Evolutionary conservation across 768 basidiomycete species (phyloP), one percentile per base, ranked within the genome.

Genomic region (Lentinula lateritia): DNA sequence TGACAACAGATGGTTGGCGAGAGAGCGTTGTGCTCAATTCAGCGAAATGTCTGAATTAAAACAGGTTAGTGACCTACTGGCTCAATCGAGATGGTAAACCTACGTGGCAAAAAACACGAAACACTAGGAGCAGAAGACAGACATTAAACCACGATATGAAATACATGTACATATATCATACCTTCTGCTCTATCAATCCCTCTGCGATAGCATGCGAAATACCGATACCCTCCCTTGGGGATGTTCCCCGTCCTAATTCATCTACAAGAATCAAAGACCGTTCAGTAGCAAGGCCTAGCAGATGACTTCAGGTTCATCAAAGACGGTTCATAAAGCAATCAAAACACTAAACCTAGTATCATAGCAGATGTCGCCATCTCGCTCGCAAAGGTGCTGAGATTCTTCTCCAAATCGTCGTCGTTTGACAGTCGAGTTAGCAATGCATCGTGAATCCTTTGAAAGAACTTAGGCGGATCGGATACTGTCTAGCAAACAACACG

Each of bases 301-400:
- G 5, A 63, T 36, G 23, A 9, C 8, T 41, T 20, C 20, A 36
- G 1, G 16, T 18, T 36, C 10, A 38, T 45, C 34, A 52, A 23
- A 28, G 16, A 16, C 43, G 12, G 32, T 46, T 36, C 13, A 15
- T 7, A 18, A 35, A 46, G 45, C 28, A 3, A 16, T 4, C 18
- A 41, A 6, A 48, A 23, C 12, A 15, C 9, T 71, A 58, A 62
- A 87, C 93, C 90, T 50, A 96, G 75, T 58, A 98, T 94, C 91
- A 95, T 94, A 0, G 93, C 90, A 28, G 88, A 88, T 2, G 91
- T 86, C 1, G 89, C 85, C 93, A 99, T 98, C 74, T 99, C 96
- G 64, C 85, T 88, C 1, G 94, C 93, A 74, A 99, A 99, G 0
- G 97, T 98, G 65, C 95, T 97, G 28, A 98, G 72, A 48, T 83